These are phyloP conservation scores for Triticum dicoccoides DNA, from an alignment of 176 grass and related monocot species.

Conservation along the genomic window DNA sequence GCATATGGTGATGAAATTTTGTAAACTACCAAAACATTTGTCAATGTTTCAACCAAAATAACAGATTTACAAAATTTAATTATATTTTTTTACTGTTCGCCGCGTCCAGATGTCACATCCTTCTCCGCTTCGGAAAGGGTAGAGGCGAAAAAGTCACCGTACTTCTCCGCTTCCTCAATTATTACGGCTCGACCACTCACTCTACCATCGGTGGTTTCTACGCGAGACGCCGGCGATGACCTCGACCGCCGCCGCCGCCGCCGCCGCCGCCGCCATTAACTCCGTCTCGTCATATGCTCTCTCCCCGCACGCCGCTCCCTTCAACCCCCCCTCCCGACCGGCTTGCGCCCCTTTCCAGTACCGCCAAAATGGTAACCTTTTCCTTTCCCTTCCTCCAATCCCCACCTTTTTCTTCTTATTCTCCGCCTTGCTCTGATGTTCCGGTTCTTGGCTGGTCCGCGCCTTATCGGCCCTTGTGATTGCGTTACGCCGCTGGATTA, in stretches of 20 bases:
- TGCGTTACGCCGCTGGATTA: background rate
- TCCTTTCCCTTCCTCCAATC: background rate
- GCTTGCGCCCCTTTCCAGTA: background rate
- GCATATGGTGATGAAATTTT: no score
- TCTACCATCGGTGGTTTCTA: background rate
- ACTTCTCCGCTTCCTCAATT: background rate
- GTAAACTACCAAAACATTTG: no score
- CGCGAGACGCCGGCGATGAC: slow-evolving; percentile 35
- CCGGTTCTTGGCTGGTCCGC: background rate
- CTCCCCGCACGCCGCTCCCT: slow-evolving; percentile 60
- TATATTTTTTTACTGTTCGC: no score
- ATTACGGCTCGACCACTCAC: background rate
- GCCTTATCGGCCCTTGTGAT: background rate
- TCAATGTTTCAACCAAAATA: no score
- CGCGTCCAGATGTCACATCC: no score
- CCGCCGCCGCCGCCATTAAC: background rate
- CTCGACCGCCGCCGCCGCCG: background rate
- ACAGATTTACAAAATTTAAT: no score
- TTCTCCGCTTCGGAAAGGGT: no score
- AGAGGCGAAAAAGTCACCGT: background rate
- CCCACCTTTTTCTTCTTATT: background rate
- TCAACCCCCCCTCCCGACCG: slow-evolving; percentile 6
- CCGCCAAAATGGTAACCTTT: slow-evolving; percentile 32
- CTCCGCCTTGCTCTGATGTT: background rate
- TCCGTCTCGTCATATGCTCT: slow-evolving; percentile 29